These are phyloP conservation scores for Alternaria ventricosa DNA, from an alignment of 2,329 filamentous ascomycete species.

Conservation along the genomic window DNA sequence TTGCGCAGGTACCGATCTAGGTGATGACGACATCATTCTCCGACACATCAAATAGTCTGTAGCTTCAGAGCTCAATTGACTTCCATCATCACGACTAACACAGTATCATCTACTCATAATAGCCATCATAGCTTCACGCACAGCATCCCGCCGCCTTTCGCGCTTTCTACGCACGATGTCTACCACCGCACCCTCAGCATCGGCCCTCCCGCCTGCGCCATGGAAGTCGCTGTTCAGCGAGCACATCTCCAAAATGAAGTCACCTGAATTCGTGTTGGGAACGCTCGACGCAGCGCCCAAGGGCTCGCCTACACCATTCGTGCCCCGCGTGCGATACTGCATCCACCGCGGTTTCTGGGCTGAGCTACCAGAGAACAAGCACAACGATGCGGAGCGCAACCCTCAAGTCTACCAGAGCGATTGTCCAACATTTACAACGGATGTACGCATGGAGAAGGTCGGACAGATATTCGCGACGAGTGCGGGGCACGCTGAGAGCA, in stretches of 20 bases:
- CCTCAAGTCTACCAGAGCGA: constrained; percentile 76
- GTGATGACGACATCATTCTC: constrained; percentile 30
- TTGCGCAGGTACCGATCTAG: constrained; percentile 9
- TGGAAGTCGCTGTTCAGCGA: constrained; percentile 60
- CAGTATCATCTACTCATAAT: constrained; percentile 2
- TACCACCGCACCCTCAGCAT: constrained; percentile 49
- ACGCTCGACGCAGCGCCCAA: constrained; percentile 56
- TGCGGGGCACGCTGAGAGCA: constrained; percentile 54
- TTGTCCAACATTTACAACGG: constrained; percentile 82
- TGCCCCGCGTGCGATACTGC: constrained; percentile 74
- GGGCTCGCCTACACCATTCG: constrained; percentile 49
- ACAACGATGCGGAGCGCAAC: constrained; percentile 76
- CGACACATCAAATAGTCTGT: constrained; percentile 5
- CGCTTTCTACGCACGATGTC: constrained; percentile 55
- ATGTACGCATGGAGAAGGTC: constrained; percentile 85
- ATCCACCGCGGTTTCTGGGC: constrained; percentile 88
- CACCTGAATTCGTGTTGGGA: constrained; percentile 59
- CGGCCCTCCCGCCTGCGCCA: constrained; percentile 53
- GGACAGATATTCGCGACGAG: constrained; percentile 68
- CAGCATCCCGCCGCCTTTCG: constrained; percentile 46
- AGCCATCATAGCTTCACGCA: constrained; percentile 50
- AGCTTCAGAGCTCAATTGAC: not conserved
- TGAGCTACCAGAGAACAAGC: constrained; percentile 71
- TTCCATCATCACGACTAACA: constrained; percentile 1
- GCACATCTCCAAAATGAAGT: constrained; percentile 57